These are phyloP conservation scores for Metschnikowia rubicola DNA, from an alignment of 805 yeast species.

Conservation along the genomic window DNA sequence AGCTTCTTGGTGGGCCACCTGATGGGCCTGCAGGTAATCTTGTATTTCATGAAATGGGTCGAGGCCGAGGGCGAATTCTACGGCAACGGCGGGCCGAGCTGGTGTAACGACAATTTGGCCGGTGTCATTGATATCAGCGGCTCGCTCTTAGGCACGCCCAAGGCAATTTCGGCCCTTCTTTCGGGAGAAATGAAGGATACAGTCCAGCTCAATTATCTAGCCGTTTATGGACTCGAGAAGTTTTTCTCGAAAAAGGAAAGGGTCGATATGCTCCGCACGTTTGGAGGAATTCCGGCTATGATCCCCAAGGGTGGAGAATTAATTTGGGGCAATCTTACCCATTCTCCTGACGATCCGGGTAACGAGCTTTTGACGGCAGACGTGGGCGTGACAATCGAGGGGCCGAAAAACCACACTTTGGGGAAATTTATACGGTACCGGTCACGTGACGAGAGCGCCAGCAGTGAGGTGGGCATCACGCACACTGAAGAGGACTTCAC, in stretches of 20 bases:
- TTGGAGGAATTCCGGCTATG: constrained; percentile 96
- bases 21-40: constrained; percentile 91
- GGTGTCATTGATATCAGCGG: constrained; percentile 88
- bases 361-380: constrained; percentile 23
- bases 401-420: constrained; percentile 41
- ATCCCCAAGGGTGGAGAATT: constrained; percentile 90
- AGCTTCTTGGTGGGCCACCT: constrained; percentile 85
- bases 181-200: constrained; percentile 99
- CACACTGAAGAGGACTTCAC: constrained; percentile 48
- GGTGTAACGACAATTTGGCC: constrained; percentile 85
- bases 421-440: constrained; percentile 75
- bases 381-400: constrained; percentile 18
- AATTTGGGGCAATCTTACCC: constrained; percentile 75
- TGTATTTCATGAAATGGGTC: constrained; percentile 92
- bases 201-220: constrained; percentile 86
- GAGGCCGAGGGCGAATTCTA: constrained; percentile 78
- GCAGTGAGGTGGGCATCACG: constrained; percentile 12
- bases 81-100: constrained; percentile 86
- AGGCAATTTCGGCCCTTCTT: constrained; percentile 84
- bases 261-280: constrained; percentile 76
- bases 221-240: constrained; percentile 90
- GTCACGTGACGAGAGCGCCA: constrained; percentile 35
- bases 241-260: constrained; percentile 89
- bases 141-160: constrained; percentile 89
- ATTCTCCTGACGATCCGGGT: constrained; percentile 70